Base-by-base conservation (phyloP, 164 flowering plant species). In the Vitis riparia region DNA sequence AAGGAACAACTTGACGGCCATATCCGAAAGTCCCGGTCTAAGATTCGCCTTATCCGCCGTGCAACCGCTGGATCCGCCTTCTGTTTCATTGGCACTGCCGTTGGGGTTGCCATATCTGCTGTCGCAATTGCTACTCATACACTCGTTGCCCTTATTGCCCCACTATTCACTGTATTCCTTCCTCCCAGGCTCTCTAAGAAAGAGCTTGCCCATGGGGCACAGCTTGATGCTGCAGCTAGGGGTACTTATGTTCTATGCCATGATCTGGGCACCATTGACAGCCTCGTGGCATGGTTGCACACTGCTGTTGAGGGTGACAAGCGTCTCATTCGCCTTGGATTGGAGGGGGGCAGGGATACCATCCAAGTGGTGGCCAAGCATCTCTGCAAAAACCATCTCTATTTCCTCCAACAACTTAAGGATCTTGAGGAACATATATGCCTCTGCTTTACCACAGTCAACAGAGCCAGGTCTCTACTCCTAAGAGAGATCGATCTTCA, bases 391-490 rank as follows among this genome's bases (percentile, higher is more conserved):
- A 90, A 75, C 63, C 83, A 79, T 13, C 51, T 52, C 14, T 81
- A 75, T 73, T 80, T 89, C 37, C 49, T 71, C 0, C 55, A 72
- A 27, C 87, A 84, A 76, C 86, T 91, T 5, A 67, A 73, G 65
- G 91, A 86, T 66, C 89, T 93, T 13, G 98, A 90, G 71, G 91
- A 88, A 48, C 91, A 87, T 62, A 65, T 88, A 47, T 89, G 86
- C 75, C 86, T 89, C 8, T 87, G 87, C 71, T 85, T 90, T 72
- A 81, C 78, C 47, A 77, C 86, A 0, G 84, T 91, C 12, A 93
- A 93, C 67, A 75, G 83, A 64, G 87, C 93, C 5, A 85, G 98
- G 65, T 69, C 78, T 11, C 75, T 77, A 37, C 97, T 93, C 67
- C 87, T 91, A 9, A 80, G 79, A 56, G 81, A 85, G 81, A 81